Conservation (phyloP, 495 filamentous ascomycete genomes). For the Rusavskia elegans region DNA sequence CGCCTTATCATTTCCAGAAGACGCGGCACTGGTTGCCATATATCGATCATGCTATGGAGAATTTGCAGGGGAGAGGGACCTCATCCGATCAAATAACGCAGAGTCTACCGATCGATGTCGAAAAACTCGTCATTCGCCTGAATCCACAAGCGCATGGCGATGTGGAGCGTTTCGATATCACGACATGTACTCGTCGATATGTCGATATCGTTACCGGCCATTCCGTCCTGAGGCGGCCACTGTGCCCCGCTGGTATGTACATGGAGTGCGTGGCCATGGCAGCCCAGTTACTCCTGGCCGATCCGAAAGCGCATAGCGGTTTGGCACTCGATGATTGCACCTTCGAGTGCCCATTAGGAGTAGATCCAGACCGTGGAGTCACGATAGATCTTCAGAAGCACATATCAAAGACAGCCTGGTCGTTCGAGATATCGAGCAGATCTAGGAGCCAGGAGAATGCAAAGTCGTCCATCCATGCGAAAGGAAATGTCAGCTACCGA, state of each 20-base stretch:
- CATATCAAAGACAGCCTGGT: background rate
- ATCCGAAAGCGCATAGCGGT: background rate
- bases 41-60: slow-evolving; percentile 2
- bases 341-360: slow-evolving; percentile 11
- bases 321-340: slow-evolving; percentile 10
- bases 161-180: background rate
- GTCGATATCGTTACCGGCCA: slow-evolving; percentile 11
- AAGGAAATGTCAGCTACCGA: background rate
- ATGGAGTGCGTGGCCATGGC: slow-evolving; percentile 18
- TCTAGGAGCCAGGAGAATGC: background rate
- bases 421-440: background rate
- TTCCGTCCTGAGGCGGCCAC: slow-evolving; percentile 8
- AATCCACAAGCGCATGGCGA: background rate
- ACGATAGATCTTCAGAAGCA: background rate
- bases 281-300: slow-evolving; percentile 6
- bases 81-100: background rate
- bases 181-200: slow-evolving; percentile 1
- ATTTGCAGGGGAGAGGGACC: background rate
- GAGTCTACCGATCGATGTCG: background rate
- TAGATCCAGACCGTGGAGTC: slow-evolving; percentile 2
- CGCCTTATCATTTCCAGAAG: slow-evolving; percentile 9
- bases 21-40: slow-evolving; percentile 4
- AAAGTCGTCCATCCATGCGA: background rate
- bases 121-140: background rate
- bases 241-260: slow-evolving; percentile 25